These are phyloP conservation scores for Orobanche coerulescens DNA, from an alignment of 257 asterid species.

Conservation along the genomic window DNA sequence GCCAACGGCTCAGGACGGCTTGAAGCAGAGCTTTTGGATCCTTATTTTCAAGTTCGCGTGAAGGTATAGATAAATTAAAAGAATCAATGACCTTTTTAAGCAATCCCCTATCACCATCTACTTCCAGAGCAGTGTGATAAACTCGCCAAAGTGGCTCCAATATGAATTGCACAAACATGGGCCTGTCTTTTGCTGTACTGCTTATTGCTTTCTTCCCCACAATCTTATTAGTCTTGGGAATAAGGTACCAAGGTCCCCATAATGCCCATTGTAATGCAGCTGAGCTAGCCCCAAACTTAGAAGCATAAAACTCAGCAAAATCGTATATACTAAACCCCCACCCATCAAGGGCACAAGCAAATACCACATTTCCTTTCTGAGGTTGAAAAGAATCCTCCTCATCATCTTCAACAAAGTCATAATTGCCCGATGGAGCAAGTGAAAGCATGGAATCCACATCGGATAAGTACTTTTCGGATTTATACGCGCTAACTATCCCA, in stretches of 20 bases:
- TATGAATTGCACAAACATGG: conserved; percentile 82
- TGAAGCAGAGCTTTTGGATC: conserved; percentile 80
- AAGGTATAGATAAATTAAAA: conserved; percentile 72
- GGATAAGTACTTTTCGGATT: conserved; percentile 80
- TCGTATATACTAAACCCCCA: conserved; percentile 76
- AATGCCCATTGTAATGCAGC: conserved; percentile 59
- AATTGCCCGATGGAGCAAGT: conserved; percentile 35
- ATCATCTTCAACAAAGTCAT: conserved; percentile 64
- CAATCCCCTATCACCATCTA: conserved; percentile 42
- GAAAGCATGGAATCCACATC: conserved; percentile 88
- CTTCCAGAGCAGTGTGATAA: conserved; percentile 56
- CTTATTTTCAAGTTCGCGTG: conserved; percentile 78
- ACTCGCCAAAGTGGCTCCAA: conserved; percentile 90
- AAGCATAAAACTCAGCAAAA: conserved; percentile 69
- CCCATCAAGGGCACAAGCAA: conserved; percentile 90
- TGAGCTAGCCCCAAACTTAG: conserved; percentile 65
- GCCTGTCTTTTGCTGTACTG: conserved; percentile 57
- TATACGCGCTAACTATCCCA: conserved; percentile 71
- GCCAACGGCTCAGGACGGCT: conserved; percentile 91
- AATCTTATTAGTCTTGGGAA: conserved; percentile 62
- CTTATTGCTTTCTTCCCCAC: conserved; percentile 62
- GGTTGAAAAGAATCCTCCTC: conserved; percentile 95
- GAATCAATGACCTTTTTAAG: conserved; percentile 60
- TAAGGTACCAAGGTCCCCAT: conserved; percentile 83
- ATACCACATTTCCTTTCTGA: conserved; percentile 89